phyloP scores from a whole-genome alignment of 1,139 yeast species.

The Lodderomyces beijingensis region DNA sequence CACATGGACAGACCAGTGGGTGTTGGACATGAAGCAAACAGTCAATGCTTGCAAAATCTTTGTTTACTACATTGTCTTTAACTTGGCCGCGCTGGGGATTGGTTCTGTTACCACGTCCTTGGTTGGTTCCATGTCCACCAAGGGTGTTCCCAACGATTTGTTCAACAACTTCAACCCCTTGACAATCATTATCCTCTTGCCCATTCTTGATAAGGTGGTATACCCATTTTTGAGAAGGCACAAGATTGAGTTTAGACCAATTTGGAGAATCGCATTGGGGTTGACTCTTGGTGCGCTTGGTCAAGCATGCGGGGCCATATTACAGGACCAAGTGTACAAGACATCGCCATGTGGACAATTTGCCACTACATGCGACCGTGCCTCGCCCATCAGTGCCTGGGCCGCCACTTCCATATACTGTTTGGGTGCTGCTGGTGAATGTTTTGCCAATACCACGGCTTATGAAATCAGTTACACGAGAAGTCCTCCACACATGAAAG shows the following conservation, averaged over 20 bases:
- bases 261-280: constrained; percentile 33
- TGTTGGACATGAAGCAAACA: constrained; percentile 56
- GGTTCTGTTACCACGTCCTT: constrained; percentile 61
- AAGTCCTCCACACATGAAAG: constrained; percentile 64
- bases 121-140: constrained; percentile 61
- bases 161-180: constrained; percentile 66
- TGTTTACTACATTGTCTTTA: constrained; percentile 57
- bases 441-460: constrained; percentile 64
- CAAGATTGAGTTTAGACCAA: constrained; percentile 36
- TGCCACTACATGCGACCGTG: constrained; percentile 46
- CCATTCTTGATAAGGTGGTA: constrained; percentile 52
- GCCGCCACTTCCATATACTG: constrained; percentile 47
- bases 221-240: constrained; percentile 57
- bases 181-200: constrained; percentile 60
- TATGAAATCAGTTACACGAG: constrained; percentile 69
- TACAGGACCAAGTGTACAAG: constrained; percentile 31
- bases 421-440: constrained; percentile 61
- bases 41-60: constrained; percentile 58
- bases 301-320: constrained; percentile 38
- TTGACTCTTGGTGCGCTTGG: constrained; percentile 32
- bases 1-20: constrained; percentile 54
- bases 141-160: constrained; percentile 71
- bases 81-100: constrained; percentile 63
- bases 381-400: constrained; percentile 56
- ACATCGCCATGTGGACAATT: constrained; percentile 37